Conservation (phyloP, 192 early-diverging fungal genomes). For the Piromyces finnis region DNA sequence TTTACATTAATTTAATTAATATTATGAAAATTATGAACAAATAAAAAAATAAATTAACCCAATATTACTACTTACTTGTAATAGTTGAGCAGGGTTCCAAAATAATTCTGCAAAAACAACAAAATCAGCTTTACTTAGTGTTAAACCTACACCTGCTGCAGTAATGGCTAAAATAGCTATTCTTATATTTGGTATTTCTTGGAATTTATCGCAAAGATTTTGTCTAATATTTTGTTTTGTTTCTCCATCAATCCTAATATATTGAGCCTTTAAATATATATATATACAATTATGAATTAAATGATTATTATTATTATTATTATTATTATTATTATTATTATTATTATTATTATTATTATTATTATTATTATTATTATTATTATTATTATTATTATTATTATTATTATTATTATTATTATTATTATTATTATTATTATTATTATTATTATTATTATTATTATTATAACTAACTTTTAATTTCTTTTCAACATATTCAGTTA, state of each 20-base stretch:
- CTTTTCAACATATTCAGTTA: not conserved
- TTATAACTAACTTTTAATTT: not conserved
- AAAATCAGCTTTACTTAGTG: conserved; percentile 18
- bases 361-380: no score
- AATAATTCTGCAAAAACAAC: conserved; percentile 28
- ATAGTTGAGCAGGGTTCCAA: conserved; percentile 26
- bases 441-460: no score
- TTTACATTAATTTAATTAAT: no score
- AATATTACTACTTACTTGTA: conserved; percentile 19
- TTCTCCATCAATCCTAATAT: conserved; percentile 21
- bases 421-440: no score
- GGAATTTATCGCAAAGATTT: conserved; percentile 19
- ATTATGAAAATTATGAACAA: no score
- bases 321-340: no score
- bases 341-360: no score
- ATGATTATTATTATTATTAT: no score
- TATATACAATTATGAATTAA: no score
- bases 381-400: no score
- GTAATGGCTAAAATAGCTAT: conserved; percentile 22
- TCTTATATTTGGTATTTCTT: conserved; percentile 6
- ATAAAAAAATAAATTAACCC: no score
- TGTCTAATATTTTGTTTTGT: conserved; percentile 10
- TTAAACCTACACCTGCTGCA: conserved; percentile 22
- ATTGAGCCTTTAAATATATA: conserved; percentile 12
- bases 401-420: no score